phyloP scores from a whole-genome alignment of 2,329 filamentous ascomycete species.

The Alternaria panax region DNA sequence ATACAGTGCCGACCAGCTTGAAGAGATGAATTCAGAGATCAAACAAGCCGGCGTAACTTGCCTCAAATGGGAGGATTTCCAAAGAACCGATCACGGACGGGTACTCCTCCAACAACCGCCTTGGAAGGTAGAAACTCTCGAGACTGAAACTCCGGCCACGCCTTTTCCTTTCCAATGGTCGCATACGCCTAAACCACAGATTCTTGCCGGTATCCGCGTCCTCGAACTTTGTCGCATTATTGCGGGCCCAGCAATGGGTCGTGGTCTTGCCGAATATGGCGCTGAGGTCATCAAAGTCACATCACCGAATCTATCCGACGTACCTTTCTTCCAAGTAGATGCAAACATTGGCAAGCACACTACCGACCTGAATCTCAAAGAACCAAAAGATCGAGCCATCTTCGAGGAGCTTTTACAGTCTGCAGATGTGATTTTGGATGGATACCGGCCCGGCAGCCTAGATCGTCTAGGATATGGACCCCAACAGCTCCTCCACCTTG shows the following conservation, averaged over 20 bases:
- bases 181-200: slow-evolving; percentile 43
- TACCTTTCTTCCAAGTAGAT: slow-evolving; percentile 76
- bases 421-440: slow-evolving; percentile 72
- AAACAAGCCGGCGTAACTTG: slow-evolving; percentile 54
- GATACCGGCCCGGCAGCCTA: slow-evolving; percentile 72
- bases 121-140: slow-evolving; percentile 60
- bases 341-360: slow-evolving; percentile 76
- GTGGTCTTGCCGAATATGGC: slow-evolving; percentile 76
- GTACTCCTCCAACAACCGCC: slow-evolving; percentile 52
- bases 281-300: slow-evolving; percentile 78
- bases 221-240: slow-evolving; percentile 79
- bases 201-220: slow-evolving; percentile 70
- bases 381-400: slow-evolving; percentile 57
- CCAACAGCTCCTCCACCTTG: slow-evolving; percentile 61
- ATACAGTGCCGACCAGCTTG: slow-evolving; percentile 50
- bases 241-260: slow-evolving; percentile 75
- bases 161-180: slow-evolving; percentile 56
- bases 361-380: slow-evolving; percentile 68
- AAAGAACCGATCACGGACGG: slow-evolving; percentile 51
- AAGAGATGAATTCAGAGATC: slow-evolving; percentile 52
- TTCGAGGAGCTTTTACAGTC: slow-evolving; percentile 68
- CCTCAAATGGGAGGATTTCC: slow-evolving; percentile 53
- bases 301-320: slow-evolving; percentile 70
- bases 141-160: slow-evolving; percentile 58
- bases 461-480: slow-evolving; percentile 70